Evolutionary conservation across 805 yeast genomes (phyloP).

Genomic region (Ogataea angusta): DNA sequence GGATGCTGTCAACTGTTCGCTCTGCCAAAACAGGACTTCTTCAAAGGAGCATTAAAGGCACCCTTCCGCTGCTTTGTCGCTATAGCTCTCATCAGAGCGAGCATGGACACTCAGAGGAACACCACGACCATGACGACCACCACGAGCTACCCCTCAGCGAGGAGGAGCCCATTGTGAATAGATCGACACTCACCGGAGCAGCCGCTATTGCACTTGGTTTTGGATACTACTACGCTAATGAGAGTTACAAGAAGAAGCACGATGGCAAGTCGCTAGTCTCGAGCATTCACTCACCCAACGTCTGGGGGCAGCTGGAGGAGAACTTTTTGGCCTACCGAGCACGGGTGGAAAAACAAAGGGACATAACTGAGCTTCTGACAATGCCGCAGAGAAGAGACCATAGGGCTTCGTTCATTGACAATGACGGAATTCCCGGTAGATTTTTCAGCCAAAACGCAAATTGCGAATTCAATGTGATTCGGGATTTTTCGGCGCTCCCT

Average conservation of each 20-base stretch:
- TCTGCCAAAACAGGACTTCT: not conserved
- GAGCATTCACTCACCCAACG: conserved; percentile 14
- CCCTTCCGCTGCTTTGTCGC: not conserved
- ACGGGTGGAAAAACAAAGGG: conserved; percentile 22
- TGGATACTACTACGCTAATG: conserved; percentile 47
- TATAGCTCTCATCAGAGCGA: not conserved
- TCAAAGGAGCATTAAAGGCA: not conserved
- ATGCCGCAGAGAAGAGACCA: conserved; percentile 14
- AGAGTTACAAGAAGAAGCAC: conserved; percentile 47
- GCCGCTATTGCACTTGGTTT: conserved; percentile 29
- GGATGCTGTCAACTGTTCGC: not conserved
- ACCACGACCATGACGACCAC: conserved; percentile 13
- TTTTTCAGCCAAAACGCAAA: conserved; percentile 27
- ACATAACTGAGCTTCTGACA: conserved; percentile 21
- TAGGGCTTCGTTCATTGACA: conserved; percentile 19
- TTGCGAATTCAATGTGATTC: conserved; percentile 27
- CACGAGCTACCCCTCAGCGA: conserved; percentile 25
- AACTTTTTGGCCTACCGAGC: conserved; percentile 23
- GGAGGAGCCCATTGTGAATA: conserved; percentile 30
- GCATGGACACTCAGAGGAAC: not conserved
- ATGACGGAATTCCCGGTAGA: conserved; percentile 33
- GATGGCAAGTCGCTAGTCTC: conserved; percentile 28
- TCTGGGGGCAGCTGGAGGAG: conserved; percentile 20
- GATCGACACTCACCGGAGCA: conserved; percentile 21
- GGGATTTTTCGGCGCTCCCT: conserved; percentile 27